These are phyloP conservation scores for Triglochin maritima DNA, from an alignment of 106 monocot species.

Conservation along the genomic window DNA sequence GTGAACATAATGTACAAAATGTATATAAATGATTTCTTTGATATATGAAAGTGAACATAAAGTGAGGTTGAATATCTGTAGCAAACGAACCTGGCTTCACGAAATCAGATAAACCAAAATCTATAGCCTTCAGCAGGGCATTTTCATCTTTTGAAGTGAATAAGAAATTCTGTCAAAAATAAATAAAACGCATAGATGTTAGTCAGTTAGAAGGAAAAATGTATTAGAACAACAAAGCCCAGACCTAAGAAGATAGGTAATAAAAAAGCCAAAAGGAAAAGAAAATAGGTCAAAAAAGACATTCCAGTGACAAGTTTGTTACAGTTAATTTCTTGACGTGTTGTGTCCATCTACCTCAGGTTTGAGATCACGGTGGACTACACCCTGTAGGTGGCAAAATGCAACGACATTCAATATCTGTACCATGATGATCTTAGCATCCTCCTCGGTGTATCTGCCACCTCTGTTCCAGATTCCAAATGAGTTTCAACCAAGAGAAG, in stretches of 20 bases:
- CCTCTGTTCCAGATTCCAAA: constrained; percentile 43
- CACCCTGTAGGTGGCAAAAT: constrained; percentile 94
- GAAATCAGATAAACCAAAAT: constrained; percentile 90
- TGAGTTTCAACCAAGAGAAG: not conserved
- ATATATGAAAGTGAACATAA: not conserved
- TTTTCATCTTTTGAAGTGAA: constrained; percentile 75
- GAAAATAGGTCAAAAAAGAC: not conserved
- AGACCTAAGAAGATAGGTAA: not conserved
- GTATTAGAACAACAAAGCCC: not conserved
- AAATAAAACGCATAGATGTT: not conserved
- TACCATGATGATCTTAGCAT: constrained; percentile 74
- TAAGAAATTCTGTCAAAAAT: constrained; percentile 71
- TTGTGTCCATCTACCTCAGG: constrained; percentile 47
- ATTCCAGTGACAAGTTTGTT: not conserved
- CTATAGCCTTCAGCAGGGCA: constrained; percentile 80
- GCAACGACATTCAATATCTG: constrained; percentile 78
- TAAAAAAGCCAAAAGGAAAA: not conserved
- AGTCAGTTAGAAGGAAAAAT: too few species aligned
- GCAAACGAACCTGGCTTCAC: constrained; percentile 69
- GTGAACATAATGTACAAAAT: not conserved
- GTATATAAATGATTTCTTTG: not conserved
- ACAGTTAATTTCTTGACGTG: not conserved
- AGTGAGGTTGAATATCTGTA: not conserved
- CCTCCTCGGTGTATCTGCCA: constrained; percentile 87
- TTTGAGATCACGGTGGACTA: constrained; percentile 93